These are phyloP conservation scores for Penicillium riverlandense DNA, from an alignment of 495 filamentous ascomycete species.

Conservation along the genomic window DNA sequence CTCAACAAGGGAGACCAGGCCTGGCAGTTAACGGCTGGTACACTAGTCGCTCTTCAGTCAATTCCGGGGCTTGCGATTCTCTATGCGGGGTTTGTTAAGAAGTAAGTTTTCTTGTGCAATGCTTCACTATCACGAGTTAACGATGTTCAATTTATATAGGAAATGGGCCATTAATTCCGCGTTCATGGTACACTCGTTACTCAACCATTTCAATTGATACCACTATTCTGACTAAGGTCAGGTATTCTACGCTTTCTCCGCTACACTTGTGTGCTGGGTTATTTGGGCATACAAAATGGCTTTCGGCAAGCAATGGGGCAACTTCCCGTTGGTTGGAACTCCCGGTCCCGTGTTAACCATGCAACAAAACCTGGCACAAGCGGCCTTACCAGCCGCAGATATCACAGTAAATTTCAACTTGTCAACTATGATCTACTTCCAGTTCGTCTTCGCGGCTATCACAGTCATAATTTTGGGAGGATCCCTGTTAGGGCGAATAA, in stretches of 20 bases:
- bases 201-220: neutral
- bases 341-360: slow-evolving; percentile 44
- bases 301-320: slow-evolving; percentile 37
- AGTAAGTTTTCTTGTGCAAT: slow-evolving; percentile 8
- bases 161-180: no score
- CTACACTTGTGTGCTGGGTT: slow-evolving; percentile 50
- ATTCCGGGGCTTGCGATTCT: slow-evolving; percentile 49
- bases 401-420: slow-evolving; percentile 35
- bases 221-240: neutral
- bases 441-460: slow-evolving; percentile 54
- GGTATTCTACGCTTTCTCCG: slow-evolving; percentile 47
- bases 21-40: slow-evolving; percentile 51
- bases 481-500: slow-evolving; percentile 45
- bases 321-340: slow-evolving; percentile 44
- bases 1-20: slow-evolving; percentile 48
- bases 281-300: slow-evolving; percentile 48
- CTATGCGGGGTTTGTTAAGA: slow-evolving; percentile 49
- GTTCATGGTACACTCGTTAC: no score
- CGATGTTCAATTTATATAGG: no score
- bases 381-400: slow-evolving; percentile 34
- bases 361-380: slow-evolving; percentile 37
- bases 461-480: slow-evolving; percentile 48
- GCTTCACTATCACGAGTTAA: neutral
- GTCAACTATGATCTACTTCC: slow-evolving; percentile 54
- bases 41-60: slow-evolving; percentile 45